A percentile compares a stretch with the other conserved stretches of the same genome.
phyloP scores from a whole-genome alignment of 2,329 filamentous ascomycete species.

The Didymella segeticola region DNA sequence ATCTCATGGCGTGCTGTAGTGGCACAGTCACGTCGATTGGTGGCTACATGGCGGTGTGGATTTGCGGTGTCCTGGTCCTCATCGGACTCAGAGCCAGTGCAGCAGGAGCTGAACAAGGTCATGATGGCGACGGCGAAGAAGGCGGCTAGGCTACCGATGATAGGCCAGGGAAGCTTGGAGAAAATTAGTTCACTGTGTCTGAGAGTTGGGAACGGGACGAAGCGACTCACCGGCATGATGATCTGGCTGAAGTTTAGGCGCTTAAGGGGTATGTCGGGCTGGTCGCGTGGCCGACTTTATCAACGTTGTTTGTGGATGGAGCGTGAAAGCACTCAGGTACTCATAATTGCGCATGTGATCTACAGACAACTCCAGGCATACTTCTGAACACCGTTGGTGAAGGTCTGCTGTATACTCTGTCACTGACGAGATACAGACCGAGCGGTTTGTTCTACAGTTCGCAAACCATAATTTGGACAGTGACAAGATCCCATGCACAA shows the following conservation, averaged over 20 bases:
- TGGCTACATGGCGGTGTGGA: no score
- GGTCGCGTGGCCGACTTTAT: not conserved
- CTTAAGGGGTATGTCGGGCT: not conserved
- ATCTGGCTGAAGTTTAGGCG: not conserved
- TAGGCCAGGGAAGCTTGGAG: not conserved
- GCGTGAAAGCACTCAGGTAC: not conserved
- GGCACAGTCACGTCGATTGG: not conserved
- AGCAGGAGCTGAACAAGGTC: not conserved
- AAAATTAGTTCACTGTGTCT: not conserved
- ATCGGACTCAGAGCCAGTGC: not conserved
- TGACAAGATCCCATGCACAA: no score
- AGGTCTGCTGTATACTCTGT: not conserved
- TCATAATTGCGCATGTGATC: not conserved
- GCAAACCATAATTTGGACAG: not conserved
- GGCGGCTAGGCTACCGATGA: not conserved
- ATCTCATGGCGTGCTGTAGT: not conserved
- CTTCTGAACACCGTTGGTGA: not conserved
- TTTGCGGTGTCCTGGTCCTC: not conserved
- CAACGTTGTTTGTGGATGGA: not conserved
- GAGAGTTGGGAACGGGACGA: not conserved
- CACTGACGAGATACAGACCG: not conserved
- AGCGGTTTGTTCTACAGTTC: not conserved
- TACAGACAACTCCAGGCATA: not conserved
- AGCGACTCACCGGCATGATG: not conserved
- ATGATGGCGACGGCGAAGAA: not conserved